A percentile compares a stretch with the other conserved stretches of the same genome.
These are phyloP conservation scores for Saccharomyces hybrid DNA, from an alignment of 1,139 yeast genomes.

Conservation along the genomic window DNA sequence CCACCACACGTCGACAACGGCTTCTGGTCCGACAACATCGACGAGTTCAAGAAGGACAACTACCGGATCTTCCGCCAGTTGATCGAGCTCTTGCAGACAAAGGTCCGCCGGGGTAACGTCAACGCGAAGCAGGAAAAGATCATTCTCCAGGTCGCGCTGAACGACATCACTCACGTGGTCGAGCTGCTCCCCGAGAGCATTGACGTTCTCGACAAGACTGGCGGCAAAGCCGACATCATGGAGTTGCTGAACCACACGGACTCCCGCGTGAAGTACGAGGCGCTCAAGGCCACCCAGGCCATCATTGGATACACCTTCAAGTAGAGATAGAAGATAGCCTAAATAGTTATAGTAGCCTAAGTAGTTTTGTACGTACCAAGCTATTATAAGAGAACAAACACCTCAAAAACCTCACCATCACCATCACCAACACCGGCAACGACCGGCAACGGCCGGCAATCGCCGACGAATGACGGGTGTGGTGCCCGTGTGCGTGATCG, in stretches of 20 bases:
- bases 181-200: slow-evolving; percentile 54
- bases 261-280: slow-evolving; percentile 88
- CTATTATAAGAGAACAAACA: no score
- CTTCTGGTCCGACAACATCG: slow-evolving; percentile 82
- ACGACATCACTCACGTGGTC: slow-evolving; percentile 69
- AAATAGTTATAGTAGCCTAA: no score
- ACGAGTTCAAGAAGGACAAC: slow-evolving; percentile 66
- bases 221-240: slow-evolving; percentile 76
- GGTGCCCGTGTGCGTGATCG: no score
- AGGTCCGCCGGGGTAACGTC: slow-evolving; percentile 13
- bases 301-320: slow-evolving; percentile 68
- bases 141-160: slow-evolving; percentile 36
- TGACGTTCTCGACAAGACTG: slow-evolving; percentile 41
- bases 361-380: slow-evolving; percentile 2
- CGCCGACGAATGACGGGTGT: no score
- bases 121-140: slow-evolving; percentile 24
- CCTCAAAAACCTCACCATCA: no score
- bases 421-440: no score
- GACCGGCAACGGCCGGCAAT: no score
- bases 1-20: slow-evolving; percentile 87
- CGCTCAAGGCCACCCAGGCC: slow-evolving; percentile 86
- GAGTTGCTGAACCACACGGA: slow-evolving; percentile 73
- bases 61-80: slow-evolving; percentile 63
- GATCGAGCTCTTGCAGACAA: slow-evolving; percentile 36
- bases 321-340: slow-evolving; percentile 20